Evolutionary conservation across 2,329 filamentous ascomycete species (phyloP).

Genomic region (Colletotrichum orchidophilum): DNA sequence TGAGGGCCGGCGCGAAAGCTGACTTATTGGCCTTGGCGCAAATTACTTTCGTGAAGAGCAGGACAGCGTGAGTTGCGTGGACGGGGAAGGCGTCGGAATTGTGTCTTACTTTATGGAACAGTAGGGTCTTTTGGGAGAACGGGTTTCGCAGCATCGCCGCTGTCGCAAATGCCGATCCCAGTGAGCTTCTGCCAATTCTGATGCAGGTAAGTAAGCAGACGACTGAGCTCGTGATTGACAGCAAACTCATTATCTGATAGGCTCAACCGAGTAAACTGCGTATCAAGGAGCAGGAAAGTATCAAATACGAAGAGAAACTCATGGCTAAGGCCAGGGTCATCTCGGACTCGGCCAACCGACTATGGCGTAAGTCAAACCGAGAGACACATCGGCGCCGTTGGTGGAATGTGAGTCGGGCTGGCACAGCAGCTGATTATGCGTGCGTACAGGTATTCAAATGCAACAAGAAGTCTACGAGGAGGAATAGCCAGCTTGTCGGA

Average conservation of each 20-base stretch:
- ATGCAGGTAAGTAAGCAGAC: conserved; percentile 68
- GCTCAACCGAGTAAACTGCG: conserved; percentile 74
- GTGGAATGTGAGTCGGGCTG: not conserved
- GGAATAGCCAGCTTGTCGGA: conserved; percentile 33
- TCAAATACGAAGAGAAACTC: conserved; percentile 71
- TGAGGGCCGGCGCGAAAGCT: conserved; percentile 76
- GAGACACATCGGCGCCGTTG: not conserved
- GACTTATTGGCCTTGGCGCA: conserved; percentile 77
- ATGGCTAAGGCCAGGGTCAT: conserved; percentile 74
- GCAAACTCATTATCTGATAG: conserved; percentile 45
- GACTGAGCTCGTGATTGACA: not conserved
- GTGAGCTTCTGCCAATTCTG: conserved; percentile 75
- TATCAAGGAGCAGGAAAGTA: conserved; percentile 63
- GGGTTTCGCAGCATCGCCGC: conserved; percentile 75
- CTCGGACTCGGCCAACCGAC: conserved; percentile 71
- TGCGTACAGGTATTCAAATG: conserved; percentile 56
- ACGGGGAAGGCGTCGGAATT: not conserved
- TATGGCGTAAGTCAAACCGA: conserved; percentile 67
- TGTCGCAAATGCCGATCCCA: conserved; percentile 74
- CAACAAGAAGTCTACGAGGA: conserved; percentile 60
- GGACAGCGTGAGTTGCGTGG: conserved; percentile 66
- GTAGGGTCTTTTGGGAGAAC: conserved; percentile 77
- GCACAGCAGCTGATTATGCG: conserved; percentile 31
- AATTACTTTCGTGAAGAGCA: conserved; percentile 80
- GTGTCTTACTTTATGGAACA: conserved; percentile 33